A percentile compares a stretch with the other conserved stretches of the same genome.
Evolutionary conservation across 208 protist species (phyloP).

Genomic region (Crithidia mellificae): DNA sequence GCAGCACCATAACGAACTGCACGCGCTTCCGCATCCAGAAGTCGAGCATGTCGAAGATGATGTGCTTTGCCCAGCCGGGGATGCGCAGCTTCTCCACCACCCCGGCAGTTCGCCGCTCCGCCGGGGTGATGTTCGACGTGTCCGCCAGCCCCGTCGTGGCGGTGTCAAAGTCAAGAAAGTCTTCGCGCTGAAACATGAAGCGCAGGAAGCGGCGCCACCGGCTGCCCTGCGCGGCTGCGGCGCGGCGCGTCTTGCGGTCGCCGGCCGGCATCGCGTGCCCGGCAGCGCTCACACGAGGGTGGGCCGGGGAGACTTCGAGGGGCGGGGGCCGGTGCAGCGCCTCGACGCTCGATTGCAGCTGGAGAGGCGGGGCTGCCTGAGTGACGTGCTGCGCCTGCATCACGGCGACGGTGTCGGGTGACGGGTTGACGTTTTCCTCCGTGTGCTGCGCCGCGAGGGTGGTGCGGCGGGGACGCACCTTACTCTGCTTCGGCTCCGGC

Average conservation of each 20-base stretch:
- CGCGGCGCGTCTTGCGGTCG: background rate
- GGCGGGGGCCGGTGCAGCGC: constrained; percentile 21
- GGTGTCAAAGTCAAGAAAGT: constrained; percentile 36
- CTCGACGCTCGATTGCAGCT: constrained; percentile 2
- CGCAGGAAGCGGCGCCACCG: constrained; percentile 15
- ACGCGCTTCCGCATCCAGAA: constrained; percentile 62
- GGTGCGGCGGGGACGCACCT: constrained; percentile 7
- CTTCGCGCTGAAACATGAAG: constrained; percentile 32
- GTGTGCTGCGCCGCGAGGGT: constrained; percentile 10
- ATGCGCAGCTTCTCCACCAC: constrained; percentile 35
- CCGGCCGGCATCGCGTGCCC: background rate
- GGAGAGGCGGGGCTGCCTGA: constrained; percentile 11
- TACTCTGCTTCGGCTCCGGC: constrained; percentile 1
- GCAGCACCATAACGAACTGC: constrained; percentile 39
- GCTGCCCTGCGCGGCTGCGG: background rate
- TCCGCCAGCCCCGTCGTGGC: background rate
- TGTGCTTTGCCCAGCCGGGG: constrained; percentile 35
- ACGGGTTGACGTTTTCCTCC: constrained; percentile 13
- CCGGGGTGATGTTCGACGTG: constrained; percentile 15
- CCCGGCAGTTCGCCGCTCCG: constrained; percentile 23
- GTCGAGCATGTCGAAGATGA: constrained; percentile 51
- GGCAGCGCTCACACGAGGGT: constrained; percentile 13
- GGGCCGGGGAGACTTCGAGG: constrained; percentile 12
- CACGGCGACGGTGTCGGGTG: background rate
- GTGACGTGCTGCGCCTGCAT: constrained; percentile 13